A percentile compares a stretch with the other conserved stretches of the same genome.
Conservation (phyloP, 148 eudicot species). For the Talinum fruticosum region DNA sequence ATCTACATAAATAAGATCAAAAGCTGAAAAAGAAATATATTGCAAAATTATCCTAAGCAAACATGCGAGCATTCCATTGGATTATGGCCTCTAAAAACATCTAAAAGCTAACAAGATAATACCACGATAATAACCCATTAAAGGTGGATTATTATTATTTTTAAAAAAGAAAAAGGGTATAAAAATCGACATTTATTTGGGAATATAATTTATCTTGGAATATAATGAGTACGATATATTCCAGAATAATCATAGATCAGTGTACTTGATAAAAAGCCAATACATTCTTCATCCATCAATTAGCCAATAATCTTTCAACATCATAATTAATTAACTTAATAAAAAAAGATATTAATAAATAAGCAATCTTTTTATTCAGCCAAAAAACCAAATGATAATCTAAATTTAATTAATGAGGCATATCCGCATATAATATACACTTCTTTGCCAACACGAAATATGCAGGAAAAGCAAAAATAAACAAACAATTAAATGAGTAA, state of each 20-base stretch:
- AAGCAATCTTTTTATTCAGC: no score
- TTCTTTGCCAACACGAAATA: neutral
- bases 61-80: neutral
- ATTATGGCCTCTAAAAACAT: neutral
- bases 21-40: neutral
- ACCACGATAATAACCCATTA: neutral
- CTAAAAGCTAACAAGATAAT: no score
- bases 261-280: neutral
- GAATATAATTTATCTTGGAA: neutral
- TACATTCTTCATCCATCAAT: no score
- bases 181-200: no score
- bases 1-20: no score
- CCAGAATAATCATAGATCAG: neutral
- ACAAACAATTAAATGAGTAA: neutral
- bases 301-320: slow-evolving; percentile 10
- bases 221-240: neutral
- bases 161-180: neutral
- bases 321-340: neutral
- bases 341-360: no score
- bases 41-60: neutral
- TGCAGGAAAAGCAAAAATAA: no score
- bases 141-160: neutral
- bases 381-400: no score
- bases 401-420: neutral
- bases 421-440: neutral